Conservation (phyloP, 179 eudicot species). For the Heliamphora pulchella region DNA sequence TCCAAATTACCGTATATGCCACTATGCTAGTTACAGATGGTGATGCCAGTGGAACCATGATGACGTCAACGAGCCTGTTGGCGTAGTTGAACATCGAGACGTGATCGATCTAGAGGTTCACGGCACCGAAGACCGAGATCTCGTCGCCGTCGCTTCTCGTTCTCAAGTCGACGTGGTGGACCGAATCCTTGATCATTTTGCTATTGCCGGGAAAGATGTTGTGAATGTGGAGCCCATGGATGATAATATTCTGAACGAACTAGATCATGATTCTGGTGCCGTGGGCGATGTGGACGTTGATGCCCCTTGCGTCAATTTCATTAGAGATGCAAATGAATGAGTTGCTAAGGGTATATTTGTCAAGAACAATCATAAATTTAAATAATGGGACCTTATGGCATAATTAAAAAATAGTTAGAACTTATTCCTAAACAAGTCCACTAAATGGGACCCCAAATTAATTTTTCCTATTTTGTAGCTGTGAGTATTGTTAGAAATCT, state of each 20-base stretch:
- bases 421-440: no score
- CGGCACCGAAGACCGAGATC: conserved; percentile 34
- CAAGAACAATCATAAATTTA: no score
- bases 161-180: conserved; percentile 36
- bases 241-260: conserved; percentile 43
- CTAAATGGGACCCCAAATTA: no score
- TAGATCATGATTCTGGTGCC: conserved; percentile 51
- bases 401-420: no score
- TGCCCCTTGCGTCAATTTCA: conserved; percentile 51
- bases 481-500: no score
- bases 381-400: no score
- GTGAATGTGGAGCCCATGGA: conserved; percentile 55
- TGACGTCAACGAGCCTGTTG: conserved; percentile 58
- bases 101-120: conserved; percentile 60
- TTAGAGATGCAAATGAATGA: no score
- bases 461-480: no score
- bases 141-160: conserved; percentile 55
- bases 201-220: conserved; percentile 32
- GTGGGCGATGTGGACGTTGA: conserved; percentile 36
- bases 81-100: conserved; percentile 33
- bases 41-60: conserved; percentile 56
- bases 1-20: no score
- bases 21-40: conserved; percentile 57
- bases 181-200: conserved; percentile 41
- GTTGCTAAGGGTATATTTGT: no score